Conservation (phyloP, 2,329 filamentous ascomycete genomes). For the Penicillium sp. region DNA sequence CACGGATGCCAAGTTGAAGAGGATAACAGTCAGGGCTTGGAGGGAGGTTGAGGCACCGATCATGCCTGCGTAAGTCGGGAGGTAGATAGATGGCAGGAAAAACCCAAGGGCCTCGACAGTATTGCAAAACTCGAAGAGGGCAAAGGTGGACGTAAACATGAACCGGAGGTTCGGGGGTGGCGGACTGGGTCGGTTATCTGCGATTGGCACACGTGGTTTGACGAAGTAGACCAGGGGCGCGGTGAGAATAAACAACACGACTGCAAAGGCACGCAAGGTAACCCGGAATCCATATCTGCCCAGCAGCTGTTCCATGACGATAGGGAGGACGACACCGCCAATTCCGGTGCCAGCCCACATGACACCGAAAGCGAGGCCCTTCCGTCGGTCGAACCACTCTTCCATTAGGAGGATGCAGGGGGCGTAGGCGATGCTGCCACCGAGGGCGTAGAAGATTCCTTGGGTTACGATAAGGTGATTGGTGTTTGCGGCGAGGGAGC, state of each 20-base stretch:
- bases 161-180: conserved; percentile 43
- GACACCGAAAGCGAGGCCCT: conserved; percentile 44
- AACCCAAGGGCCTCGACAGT: conserved; percentile 38
- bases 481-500: conserved; percentile 22
- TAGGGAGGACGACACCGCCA: conserved; percentile 42
- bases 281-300: conserved; percentile 42
- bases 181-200: conserved; percentile 9
- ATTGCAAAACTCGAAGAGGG: conserved; percentile 50
- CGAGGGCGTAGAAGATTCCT: conserved; percentile 35
- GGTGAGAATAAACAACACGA: conserved; percentile 36
- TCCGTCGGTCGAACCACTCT: conserved; percentile 51
- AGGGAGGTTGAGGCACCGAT: conserved; percentile 24
- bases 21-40: conserved; percentile 32
- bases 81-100: conserved; percentile 39
- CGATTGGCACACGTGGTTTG: conserved; percentile 37
- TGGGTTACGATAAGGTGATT: conserved; percentile 23
- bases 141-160: conserved; percentile 36
- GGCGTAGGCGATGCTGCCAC: conserved; percentile 49
- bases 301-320: conserved; percentile 43
- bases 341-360: conserved; percentile 41
- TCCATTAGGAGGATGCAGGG: conserved; percentile 48
- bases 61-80: conserved; percentile 38
- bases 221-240: conserved; percentile 41
- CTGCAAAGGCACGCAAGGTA: conserved; percentile 42
- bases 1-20: conserved; percentile 33